These are phyloP conservation scores for Agaricus blazei DNA, from an alignment of 768 basidiomycete genomes.

Conservation along the genomic window DNA sequence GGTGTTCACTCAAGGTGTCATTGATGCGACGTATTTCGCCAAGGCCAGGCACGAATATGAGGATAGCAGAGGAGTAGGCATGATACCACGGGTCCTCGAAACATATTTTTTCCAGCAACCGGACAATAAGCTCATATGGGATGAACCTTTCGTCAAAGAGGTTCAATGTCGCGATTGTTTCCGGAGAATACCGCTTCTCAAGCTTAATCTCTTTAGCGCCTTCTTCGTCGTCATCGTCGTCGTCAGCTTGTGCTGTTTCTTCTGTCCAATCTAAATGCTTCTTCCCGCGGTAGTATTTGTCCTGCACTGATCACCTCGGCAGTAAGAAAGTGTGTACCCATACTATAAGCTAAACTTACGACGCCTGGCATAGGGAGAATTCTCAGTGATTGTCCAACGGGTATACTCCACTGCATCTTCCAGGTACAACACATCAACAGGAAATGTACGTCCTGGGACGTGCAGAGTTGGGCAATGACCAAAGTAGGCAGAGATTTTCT, in stretches of 20 bases:
- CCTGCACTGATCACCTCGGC: conserved; percentile 37
- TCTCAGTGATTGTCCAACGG: conserved; percentile 72
- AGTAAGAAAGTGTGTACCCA: neutral
- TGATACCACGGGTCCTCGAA: conserved; percentile 50
- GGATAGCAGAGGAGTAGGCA: conserved; percentile 69
- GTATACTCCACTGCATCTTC: conserved; percentile 89
- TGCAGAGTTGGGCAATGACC: conserved; percentile 80
- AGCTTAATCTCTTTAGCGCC: conserved; percentile 39
- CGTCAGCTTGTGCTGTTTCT: conserved; percentile 44
- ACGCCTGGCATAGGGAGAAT: conserved; percentile 74
- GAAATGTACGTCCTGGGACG: conserved; percentile 93
- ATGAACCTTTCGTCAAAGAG: conserved; percentile 84
- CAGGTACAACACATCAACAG: conserved; percentile 78
- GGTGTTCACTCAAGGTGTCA: conserved; percentile 77
- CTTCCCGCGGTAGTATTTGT: conserved; percentile 62
- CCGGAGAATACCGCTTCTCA: conserved; percentile 76
- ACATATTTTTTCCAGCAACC: conserved; percentile 79
- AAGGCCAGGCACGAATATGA: conserved; percentile 94
- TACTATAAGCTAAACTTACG: conserved; percentile 35
- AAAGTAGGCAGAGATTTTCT: conserved; percentile 86
- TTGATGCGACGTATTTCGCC: conserved; percentile 88
- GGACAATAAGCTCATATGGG: conserved; percentile 86
- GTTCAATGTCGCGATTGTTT: conserved; percentile 75
- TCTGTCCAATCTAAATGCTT: conserved; percentile 75
- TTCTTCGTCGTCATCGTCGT: conserved; percentile 63